These are phyloP conservation scores for Pseudogymnoascus verrucosus DNA, from an alignment of 2,329 filamentous ascomycete genomes.

Conservation along the genomic window DNA sequence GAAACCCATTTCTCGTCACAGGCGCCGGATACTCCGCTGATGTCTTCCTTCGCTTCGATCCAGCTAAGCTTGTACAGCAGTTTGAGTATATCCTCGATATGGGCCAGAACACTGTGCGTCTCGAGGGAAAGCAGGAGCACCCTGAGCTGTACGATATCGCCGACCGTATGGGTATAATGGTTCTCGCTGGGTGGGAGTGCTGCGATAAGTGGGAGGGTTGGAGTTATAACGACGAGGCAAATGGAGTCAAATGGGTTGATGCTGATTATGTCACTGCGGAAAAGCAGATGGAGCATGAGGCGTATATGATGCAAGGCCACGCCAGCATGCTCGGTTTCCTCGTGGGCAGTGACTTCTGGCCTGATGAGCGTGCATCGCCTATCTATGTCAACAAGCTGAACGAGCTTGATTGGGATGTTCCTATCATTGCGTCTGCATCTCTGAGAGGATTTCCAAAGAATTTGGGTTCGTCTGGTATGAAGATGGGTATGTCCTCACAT, in stretches of 20 bases:
- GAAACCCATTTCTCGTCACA: slow-evolving; percentile 49
- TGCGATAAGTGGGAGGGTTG: slow-evolving; percentile 63
- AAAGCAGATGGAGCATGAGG: slow-evolving; percentile 51
- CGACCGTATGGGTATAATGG: slow-evolving; percentile 52
- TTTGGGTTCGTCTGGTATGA: slow-evolving; percentile 51
- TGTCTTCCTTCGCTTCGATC: slow-evolving; percentile 52
- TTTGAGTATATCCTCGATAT: slow-evolving; percentile 49
- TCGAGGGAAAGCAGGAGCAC: slow-evolving; percentile 59
- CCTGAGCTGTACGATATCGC: slow-evolving; percentile 51
- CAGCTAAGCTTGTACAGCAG: slow-evolving; percentile 38
- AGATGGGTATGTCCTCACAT: slow-evolving; percentile 38
- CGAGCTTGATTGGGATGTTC: slow-evolving; percentile 45
- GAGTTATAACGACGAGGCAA: slow-evolving; percentile 49
- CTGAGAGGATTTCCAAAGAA: slow-evolving; percentile 44
- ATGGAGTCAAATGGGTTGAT: slow-evolving; percentile 39
- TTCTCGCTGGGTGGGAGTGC: slow-evolving; percentile 57
- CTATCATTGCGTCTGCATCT: slow-evolving; percentile 49
- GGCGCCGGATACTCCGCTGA: slow-evolving; percentile 54
- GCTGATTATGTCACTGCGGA: slow-evolving; percentile 48
- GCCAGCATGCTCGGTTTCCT: slow-evolving; percentile 51
- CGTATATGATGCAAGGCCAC: slow-evolving; percentile 50
- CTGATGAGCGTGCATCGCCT: slow-evolving; percentile 45
- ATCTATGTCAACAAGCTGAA: slow-evolving; percentile 45
- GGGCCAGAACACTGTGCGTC: slow-evolving; percentile 54
- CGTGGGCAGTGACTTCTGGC: slow-evolving; percentile 57